Evolutionary conservation across 352 stramenopile genomes (phyloP), one percentile per base, ranked within the genome.

Genomic region (Phytophthora niederhauseri): DNA sequence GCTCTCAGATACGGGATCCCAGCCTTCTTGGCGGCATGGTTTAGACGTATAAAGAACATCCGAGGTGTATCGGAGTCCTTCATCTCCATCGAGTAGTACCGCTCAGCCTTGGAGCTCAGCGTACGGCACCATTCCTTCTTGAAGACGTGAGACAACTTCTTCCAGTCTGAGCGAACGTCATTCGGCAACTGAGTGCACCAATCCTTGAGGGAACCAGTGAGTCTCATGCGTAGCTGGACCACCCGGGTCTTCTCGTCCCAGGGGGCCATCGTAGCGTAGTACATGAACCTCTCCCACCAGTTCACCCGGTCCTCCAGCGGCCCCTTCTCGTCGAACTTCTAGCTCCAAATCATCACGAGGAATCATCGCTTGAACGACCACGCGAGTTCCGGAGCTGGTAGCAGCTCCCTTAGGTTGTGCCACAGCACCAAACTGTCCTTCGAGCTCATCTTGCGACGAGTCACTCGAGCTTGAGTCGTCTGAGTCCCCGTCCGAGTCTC

Each of bases 261-360:
- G 4, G 54, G 34, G 3, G 54, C 34, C 34, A 60, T 60, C 0
- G 54, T 60, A 6, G 34, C 54, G 1, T 50, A 60, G 14, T 60
- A 34, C 54, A 60, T 60, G 54, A 60, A 60, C 6, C 54, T 36
- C 17, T 60, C 34, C 34, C 54, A 60, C 54, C 54, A 50, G 12
- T 60, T 50, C 2, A 48, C 54, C 8, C 54, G 54, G 2, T 59
- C 53, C 1, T 59, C 53, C 1, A 59, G 28, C 0, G 31, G 7
- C 0, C n/a, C 31, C 3, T 20, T 22, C 3, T 60, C 54, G 9
- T 49, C 19, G 5, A 59, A 59, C 26, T 49, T 36, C n/a, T n/a
- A n/a, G n/a, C 12, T 59, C 34, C 22, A 26, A 1, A 26, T 1
- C 22, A 26, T 26, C 22, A 26, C 3, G 22, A 3, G 22, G 22